Percentiles rank a stretch among this genome's conserved stretches.
phyloP scores from a whole-genome alignment of 2,329 filamentous ascomycete species.

The Domatiomyces catenatus region DNA sequence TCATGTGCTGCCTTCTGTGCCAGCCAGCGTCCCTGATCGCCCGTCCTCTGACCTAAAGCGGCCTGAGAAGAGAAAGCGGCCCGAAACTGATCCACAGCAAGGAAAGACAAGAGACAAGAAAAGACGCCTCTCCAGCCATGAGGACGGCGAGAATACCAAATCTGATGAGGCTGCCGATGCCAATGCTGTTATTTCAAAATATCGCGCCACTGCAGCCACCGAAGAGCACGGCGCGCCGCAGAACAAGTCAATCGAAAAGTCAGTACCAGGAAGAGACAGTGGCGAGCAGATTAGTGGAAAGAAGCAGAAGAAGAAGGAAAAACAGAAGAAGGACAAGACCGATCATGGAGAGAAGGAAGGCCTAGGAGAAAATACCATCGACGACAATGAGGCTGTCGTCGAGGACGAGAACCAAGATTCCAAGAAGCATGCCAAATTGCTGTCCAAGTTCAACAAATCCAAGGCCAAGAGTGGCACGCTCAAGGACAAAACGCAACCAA shows the following conservation, averaged over 20 bases:
- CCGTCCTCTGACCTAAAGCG: neutral
- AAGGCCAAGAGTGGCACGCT: conserved; percentile 6
- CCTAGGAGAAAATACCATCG: conserved; percentile 4
- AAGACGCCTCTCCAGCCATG: neutral
- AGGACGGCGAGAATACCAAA: neutral
- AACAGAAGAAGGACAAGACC: conserved; percentile 23
- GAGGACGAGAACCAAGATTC: conserved; percentile 2
- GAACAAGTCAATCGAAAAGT: neutral
- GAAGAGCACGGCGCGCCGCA: neutral
- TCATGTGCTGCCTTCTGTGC: conserved; percentile 27
- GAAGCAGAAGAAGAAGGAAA: conserved; percentile 11
- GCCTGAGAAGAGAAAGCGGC: neutral
- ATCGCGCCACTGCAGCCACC: conserved; percentile 7
- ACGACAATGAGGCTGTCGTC: conserved; percentile 29
- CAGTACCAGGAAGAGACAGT: neutral
- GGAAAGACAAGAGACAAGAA: neutral
- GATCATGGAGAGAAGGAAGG: conserved; percentile 6
- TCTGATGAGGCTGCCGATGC: conserved; percentile 3
- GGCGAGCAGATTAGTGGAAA: conserved; percentile 19
- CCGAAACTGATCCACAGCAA: neutral
- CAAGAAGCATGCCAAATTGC: conserved; percentile 16
- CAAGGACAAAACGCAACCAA: conserved; percentile 5
- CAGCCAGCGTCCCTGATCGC: no score
- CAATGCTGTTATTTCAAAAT: conserved; percentile 5
- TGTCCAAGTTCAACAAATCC: conserved; percentile 19